These are phyloP conservation scores for Podospora conica DNA, from an alignment of 495 filamentous ascomycete genomes.

Conservation along the genomic window DNA sequence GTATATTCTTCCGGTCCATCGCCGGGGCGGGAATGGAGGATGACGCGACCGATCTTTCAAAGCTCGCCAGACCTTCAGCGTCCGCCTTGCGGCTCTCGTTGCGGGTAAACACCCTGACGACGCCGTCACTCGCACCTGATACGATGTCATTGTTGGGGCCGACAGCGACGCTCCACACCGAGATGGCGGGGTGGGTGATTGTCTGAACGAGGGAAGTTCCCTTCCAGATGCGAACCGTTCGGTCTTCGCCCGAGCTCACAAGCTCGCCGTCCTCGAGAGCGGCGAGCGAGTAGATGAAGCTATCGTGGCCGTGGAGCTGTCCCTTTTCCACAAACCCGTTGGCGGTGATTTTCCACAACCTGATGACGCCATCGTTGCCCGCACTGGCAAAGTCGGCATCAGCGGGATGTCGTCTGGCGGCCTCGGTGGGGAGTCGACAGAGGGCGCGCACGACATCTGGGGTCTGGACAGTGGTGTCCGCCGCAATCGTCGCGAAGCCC, in stretches of 20 bases:
- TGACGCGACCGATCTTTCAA: constrained; percentile 71
- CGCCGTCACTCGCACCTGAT: constrained; percentile 82
- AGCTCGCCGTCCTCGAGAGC: constrained; percentile 75
- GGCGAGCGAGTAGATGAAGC: constrained; percentile 87
- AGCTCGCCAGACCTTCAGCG: constrained; percentile 50
- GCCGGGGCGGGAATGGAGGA: constrained; percentile 80
- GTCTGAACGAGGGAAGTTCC: constrained; percentile 87
- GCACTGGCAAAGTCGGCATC: constrained; percentile 83
- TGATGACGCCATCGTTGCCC: constrained; percentile 79
- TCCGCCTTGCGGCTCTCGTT: constrained; percentile 63
- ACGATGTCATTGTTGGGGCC: constrained; percentile 85
- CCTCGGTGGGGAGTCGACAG: constrained; percentile 60
- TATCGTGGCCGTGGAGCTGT: constrained; percentile 83
- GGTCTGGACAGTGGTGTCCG: constrained; percentile 53
- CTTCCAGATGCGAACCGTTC: constrained; percentile 84
- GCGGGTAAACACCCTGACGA: constrained; percentile 80
- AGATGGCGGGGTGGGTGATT: constrained; percentile 95
- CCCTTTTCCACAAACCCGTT: constrained; percentile 50
- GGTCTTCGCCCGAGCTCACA: constrained; percentile 87
- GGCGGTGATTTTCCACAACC: constrained; percentile 71
- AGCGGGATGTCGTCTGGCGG: constrained; percentile 60
- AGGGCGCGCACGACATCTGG: constrained; percentile 82
- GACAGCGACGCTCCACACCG: constrained; percentile 85
- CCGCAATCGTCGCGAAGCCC: not conserved
- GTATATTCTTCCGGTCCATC: constrained; percentile 84